A percentile compares a stretch with the other conserved stretches of the same genome.
These are phyloP conservation scores for Phytopythium montanum DNA, from an alignment of 352 stramenopile genomes.

Conservation along the genomic window DNA sequence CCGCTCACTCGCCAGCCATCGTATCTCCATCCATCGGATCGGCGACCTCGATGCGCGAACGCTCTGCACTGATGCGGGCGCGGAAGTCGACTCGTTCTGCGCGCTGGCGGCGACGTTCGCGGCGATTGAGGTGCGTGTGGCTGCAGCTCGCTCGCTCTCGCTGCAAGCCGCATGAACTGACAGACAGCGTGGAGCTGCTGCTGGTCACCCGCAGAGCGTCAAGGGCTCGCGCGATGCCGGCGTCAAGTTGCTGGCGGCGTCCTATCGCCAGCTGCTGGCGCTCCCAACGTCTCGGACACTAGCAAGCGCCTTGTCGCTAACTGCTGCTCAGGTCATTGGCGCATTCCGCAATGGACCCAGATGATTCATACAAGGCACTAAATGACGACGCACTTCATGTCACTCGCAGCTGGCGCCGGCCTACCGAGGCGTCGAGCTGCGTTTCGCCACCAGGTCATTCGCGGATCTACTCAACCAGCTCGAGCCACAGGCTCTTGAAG, in stretches of 20 bases:
- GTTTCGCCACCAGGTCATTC: constrained; percentile 66
- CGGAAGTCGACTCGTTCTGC: constrained; percentile 24
- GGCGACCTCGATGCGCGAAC: background rate
- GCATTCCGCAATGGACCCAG: too few species aligned
- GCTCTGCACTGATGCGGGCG: background rate
- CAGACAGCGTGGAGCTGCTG: too few species aligned
- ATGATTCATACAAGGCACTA: background rate
- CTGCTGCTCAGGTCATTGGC: constrained; percentile 38
- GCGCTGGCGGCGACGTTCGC: constrained; percentile 45
- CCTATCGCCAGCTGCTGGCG: constrained; percentile 36
- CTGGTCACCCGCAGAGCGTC: constrained; percentile 20
- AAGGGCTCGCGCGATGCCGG: constrained; percentile 55
- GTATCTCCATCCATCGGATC: background rate
- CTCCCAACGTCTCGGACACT: constrained; percentile 30
- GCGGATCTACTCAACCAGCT: constrained; percentile 48
- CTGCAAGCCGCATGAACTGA: too few species aligned
- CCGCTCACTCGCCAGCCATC: background rate
- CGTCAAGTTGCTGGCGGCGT: constrained; percentile 37
- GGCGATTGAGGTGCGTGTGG: constrained; percentile 38
- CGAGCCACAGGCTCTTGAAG: constrained; percentile 8
- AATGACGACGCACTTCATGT: background rate
- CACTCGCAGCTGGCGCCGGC: constrained; percentile 52
- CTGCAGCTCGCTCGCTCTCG: too few species aligned
- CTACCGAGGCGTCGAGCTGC: constrained; percentile 69
- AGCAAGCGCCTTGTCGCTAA: constrained; percentile 61